phyloP scores from a whole-genome alignment of 768 basidiomycete species.

The Phlebiopsis flavidoalba region DNA sequence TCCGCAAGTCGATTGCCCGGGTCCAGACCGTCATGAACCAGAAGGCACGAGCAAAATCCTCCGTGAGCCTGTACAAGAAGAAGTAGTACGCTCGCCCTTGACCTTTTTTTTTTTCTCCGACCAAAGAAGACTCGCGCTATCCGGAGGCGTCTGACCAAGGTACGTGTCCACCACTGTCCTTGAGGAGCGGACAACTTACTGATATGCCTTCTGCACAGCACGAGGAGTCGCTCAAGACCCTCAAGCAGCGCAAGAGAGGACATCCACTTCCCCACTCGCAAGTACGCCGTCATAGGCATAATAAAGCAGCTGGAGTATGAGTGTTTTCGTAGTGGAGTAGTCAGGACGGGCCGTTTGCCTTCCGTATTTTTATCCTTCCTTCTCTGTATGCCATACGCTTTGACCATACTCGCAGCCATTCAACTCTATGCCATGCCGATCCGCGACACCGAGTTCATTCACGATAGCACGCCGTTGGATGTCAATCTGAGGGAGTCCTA shows the following conservation, averaged over 20 bases:
- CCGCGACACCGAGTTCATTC: neutral
- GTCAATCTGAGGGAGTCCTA: too few relatives aligned
- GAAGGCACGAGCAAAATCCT: slow-evolving; percentile 86
- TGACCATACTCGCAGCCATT: slow-evolving; percentile 28
- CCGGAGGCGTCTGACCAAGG: slow-evolving; percentile 89
- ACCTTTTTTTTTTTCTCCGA: too few relatives aligned
- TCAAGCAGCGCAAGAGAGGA: slow-evolving; percentile 95
- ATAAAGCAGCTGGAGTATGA: slow-evolving; percentile 21
- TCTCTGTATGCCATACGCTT: slow-evolving; percentile 34
- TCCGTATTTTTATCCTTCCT: slow-evolving; percentile 25
- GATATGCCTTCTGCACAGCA: slow-evolving; percentile 42
- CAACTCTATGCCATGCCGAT: slow-evolving; percentile 23
- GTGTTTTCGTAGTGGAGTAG: slow-evolving; percentile 9
- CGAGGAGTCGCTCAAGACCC: slow-evolving; percentile 81
- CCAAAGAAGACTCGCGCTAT: slow-evolving; percentile 98
- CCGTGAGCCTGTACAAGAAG: slow-evolving; percentile 96
- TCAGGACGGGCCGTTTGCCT: slow-evolving; percentile 22
- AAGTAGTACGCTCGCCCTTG: slow-evolving; percentile 96
- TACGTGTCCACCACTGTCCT: slow-evolving; percentile 29
- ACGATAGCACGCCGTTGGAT: neutral
- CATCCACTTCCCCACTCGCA: slow-evolving; percentile 87
- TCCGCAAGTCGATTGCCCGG: slow-evolving; percentile 98
- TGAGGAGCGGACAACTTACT: neutral
- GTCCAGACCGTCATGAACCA: slow-evolving; percentile 98
- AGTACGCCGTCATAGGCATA: slow-evolving; percentile 93